Conservation (phyloP, 2,329 filamentous ascomycete species). For the Fusarium sp. region DNA sequence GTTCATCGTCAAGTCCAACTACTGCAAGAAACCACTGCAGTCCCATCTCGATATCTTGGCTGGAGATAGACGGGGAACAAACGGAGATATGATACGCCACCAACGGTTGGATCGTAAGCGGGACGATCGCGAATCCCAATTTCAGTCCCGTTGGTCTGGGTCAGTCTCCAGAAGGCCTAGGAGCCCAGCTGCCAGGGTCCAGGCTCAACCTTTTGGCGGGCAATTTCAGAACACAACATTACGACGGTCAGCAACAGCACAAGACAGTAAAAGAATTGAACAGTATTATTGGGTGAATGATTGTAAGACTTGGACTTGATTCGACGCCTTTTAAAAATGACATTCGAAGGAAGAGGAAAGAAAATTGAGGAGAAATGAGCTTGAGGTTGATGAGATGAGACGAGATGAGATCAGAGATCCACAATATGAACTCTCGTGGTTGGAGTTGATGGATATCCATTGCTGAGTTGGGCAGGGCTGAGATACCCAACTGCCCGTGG, state of each 20-base stretch:
- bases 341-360: not conserved
- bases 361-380: constrained; percentile 1
- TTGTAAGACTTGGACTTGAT: not conserved
- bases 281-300: not conserved
- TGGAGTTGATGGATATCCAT: not conserved
- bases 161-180: constrained; percentile 1
- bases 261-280: too few relatives aligned
- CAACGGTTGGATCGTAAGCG: constrained; percentile 31
- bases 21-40: not conserved
- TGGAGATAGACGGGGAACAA: not conserved
- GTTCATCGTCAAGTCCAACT: not conserved
- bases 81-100: constrained; percentile 24
- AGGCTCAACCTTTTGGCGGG: not conserved
- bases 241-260: not conserved
- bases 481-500: constrained; percentile 10
- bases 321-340: not conserved
- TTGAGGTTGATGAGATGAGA: not conserved
- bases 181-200: constrained; percentile 10
- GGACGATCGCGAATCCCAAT: constrained; percentile 36
- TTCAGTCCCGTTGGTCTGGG: constrained; percentile 24
- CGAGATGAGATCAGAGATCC: constrained; percentile 13
- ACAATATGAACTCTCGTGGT: constrained; percentile 2
- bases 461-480: constrained; percentile 20
- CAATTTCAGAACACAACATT: constrained; percentile 11
- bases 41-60: not conserved